phyloP scores from a whole-genome alignment of 2,329 filamentous ascomycete species.

The Orbilia brochopaga region DNA sequence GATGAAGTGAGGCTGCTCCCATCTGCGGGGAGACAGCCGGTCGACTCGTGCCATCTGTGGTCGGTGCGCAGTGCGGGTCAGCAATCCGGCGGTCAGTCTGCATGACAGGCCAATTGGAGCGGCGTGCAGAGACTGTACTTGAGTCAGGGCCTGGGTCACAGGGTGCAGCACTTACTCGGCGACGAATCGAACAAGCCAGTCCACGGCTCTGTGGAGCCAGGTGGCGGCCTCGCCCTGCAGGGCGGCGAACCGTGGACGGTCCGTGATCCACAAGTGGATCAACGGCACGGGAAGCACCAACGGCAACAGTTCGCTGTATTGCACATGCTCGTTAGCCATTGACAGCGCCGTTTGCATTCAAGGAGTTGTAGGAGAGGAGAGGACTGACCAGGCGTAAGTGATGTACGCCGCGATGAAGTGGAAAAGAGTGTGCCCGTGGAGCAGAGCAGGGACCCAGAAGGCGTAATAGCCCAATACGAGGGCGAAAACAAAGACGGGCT shows the following conservation, averaged over 20 bases:
- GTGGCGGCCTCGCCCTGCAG: not conserved
- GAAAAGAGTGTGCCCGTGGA: not conserved
- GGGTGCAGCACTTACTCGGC: conserved; percentile 2
- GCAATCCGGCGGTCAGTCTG: no score
- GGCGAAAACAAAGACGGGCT: no score
- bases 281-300: conserved; percentile 6
- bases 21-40: no score
- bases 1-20: no score
- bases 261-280: conserved; percentile 5
- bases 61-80: no score
- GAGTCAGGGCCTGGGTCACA: not conserved
- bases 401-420: not conserved
- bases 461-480: not conserved
- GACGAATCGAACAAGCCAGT: conserved; percentile 5
- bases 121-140: no score
- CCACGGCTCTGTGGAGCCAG: not conserved
- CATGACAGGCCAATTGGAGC: no score
- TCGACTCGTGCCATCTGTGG: no score
- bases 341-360: no score
- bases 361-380: no score
- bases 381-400: not conserved
- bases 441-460: not conserved
- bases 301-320: conserved; percentile 8
- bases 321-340: no score
- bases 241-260: conserved; percentile 1